phyloP scores from a whole-genome alignment of 768 basidiomycete genomes.

The Suillus lakei region DNA sequence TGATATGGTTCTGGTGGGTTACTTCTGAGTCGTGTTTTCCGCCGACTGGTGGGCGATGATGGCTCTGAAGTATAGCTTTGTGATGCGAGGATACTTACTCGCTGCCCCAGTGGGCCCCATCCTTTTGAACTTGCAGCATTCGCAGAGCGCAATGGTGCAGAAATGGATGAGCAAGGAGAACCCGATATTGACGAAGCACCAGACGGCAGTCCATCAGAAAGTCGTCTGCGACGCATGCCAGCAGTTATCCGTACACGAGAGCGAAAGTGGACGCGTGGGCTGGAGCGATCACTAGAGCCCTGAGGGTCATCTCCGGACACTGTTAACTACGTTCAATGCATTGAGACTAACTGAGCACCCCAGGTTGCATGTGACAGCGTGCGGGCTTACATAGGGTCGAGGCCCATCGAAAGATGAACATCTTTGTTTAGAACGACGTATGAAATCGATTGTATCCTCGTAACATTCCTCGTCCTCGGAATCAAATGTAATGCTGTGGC shows the following conservation, averaged over 20 bases:
- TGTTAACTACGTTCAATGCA: not conserved
- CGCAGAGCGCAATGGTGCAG: conserved; percentile 72
- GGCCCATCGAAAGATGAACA: not conserved
- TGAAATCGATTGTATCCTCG: conserved; percentile 8
- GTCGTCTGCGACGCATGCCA: conserved; percentile 56
- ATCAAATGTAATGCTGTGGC: conserved; percentile 11
- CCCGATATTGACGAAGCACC: conserved; percentile 51
- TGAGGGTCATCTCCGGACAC: not conserved
- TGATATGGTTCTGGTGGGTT: conserved; percentile 9
- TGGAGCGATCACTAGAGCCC: conserved; percentile 14
- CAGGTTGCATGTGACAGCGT: not conserved
- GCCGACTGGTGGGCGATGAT: conserved; percentile 19
- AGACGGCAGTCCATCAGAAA: conserved; percentile 28
- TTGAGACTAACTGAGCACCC: conserved; percentile 3
- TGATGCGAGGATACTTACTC: conserved; percentile 44
- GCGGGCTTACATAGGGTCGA: conserved; percentile 2
- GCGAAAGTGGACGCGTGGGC: conserved; percentile 62
- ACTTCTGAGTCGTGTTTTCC: conserved; percentile 14
- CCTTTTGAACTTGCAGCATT: conserved; percentile 52
- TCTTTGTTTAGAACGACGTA: not conserved
- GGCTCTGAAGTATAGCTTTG: conserved; percentile 14
- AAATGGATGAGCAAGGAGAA: conserved; percentile 81
- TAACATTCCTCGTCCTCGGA: conserved; percentile 23
- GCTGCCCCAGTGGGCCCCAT: conserved; percentile 67
- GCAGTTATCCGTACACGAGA: conserved; percentile 81